Evolutionary conservation across 805 yeast species (phyloP), one percentile per base, ranked within the genome.

Genomic region (Kuraishia molischiana): DNA sequence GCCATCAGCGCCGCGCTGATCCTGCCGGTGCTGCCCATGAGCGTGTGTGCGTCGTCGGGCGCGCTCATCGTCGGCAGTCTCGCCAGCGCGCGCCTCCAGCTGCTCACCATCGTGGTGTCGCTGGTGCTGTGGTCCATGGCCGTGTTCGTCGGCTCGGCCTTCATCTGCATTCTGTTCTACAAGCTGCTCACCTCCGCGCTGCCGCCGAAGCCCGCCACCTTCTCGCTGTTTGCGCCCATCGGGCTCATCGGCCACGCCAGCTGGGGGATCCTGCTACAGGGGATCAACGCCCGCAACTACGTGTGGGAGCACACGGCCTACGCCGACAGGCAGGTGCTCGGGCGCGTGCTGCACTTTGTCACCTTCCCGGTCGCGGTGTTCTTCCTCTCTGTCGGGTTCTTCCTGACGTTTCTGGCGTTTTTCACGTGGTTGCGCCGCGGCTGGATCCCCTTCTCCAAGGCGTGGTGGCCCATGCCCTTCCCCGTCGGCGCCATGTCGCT

Each of bases 191-290:
- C 75, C 2, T 62, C 69, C 50, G 78, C 78, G 45, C 56, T 79
- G 19, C 89, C 95, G 2, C 59, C 67, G 4, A 68, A 76, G 39
- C 53, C 58, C 8, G 45, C 48, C 9, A 68, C 81, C 2, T 79
- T 80, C 51, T 69, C 87, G n/a, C 59, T 76, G 35, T 85, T 86
- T 51, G 67, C 85, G 37, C 87, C 94, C 1, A 62, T 86, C 34
- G 96, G 96, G 5, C 79, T 89, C 31, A 55, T 83, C 51, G 95
- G 95, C 15, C 96, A 87, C 58, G 95, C 92, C 1, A 71, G 85
- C 2, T 84, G 66, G 55, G 84, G 83, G 2, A 67, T 83, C 11
- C 56, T 79, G 44, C 41, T 48, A n/a, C 49, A 51, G 39, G 54
- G 53, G n/a, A 17, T n/a, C 3, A 53, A 52, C 34, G 29, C 50